These are phyloP conservation scores for Lichtheimia corymbifera DNA, from an alignment of 371 early-diverging fungal genomes.

Conservation along the genomic window DNA sequence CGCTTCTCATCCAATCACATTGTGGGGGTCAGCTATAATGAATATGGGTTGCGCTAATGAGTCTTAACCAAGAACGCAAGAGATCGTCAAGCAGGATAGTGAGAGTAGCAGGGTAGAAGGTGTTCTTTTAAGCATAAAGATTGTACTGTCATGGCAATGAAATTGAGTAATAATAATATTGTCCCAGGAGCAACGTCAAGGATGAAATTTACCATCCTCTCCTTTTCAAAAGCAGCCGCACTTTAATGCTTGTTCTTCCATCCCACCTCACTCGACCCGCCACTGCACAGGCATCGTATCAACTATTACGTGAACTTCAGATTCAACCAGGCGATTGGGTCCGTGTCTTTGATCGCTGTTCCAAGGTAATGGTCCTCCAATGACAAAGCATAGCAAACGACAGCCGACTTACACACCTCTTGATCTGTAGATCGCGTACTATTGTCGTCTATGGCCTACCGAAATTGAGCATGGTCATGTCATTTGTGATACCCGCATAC, in stretches of 20 bases:
- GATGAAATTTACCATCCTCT: too few species aligned
- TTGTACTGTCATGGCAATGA: too few species aligned
- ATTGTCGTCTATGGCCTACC: slow-evolving; percentile 36
- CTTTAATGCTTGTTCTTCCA: slow-evolving; percentile 3
- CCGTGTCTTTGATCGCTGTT: slow-evolving; percentile 11
- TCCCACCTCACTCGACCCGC: slow-evolving; percentile 17
- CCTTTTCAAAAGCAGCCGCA: too few species aligned
- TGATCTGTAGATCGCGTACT: slow-evolving; percentile 18
- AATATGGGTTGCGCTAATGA: too few species aligned
- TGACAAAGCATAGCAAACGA: not conserved
- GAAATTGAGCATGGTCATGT: slow-evolving; percentile 17
- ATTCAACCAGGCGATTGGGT: slow-evolving; percentile 26
- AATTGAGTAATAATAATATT: too few species aligned
- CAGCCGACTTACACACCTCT: not conserved
- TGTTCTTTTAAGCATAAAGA: too few species aligned
- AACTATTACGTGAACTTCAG: slow-evolving; percentile 9
- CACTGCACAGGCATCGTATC: slow-evolving; percentile 26
- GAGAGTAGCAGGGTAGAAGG: too few species aligned
- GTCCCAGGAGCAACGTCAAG: too few species aligned
- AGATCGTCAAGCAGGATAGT: too few species aligned
- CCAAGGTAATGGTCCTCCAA: not conserved
- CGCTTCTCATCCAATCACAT: too few species aligned
- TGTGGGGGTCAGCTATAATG: too few species aligned
- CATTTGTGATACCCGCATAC: slow-evolving; percentile 14
- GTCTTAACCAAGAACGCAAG: too few species aligned